Conservation (phyloP, 805 yeast genomes). For the Candida koratica region DNA sequence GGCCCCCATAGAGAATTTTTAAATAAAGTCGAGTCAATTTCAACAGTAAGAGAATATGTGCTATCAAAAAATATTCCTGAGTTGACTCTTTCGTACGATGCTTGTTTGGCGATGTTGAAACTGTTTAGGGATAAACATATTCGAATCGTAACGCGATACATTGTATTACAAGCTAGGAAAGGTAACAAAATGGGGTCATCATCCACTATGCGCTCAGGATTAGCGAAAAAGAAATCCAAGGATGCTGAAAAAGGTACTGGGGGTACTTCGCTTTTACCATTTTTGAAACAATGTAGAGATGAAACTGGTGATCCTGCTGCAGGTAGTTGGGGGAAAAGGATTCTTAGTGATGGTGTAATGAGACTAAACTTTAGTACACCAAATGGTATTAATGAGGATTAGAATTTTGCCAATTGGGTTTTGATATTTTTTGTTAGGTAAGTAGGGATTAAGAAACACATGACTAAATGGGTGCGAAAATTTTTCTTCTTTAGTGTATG, state of each 20-base stretch:
- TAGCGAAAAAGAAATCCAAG: constrained; percentile 48
- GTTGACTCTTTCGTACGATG: constrained; percentile 73
- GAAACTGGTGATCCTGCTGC: constrained; percentile 95
- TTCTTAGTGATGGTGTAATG: constrained; percentile 55
- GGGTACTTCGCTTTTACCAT: constrained; percentile 87
- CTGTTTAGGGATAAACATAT: constrained; percentile 89
- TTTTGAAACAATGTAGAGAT: constrained; percentile 91
- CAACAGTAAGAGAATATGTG: constrained; percentile 66
- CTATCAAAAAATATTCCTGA: constrained; percentile 45
- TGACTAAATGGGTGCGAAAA: constrained; percentile 4
- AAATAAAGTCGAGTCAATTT: constrained; percentile 50
- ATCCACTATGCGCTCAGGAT: constrained; percentile 62
- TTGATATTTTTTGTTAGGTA: not conserved
- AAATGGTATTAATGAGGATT: constrained; percentile 41
- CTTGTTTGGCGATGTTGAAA: constrained; percentile 83
- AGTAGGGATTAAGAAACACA: not conserved
- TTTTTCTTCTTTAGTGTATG: constrained; percentile 7
- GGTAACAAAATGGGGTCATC: constrained; percentile 50
- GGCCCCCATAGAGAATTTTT: constrained; percentile 76
- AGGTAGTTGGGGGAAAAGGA: constrained; percentile 83
- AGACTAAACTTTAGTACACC: constrained; percentile 35
- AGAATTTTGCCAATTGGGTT: constrained; percentile 2
- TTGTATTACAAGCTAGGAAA: constrained; percentile 71
- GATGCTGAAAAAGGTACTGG: constrained; percentile 82
- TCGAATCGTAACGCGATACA: constrained; percentile 85